Base-by-base conservation (phyloP, 495 filamentous ascomycete genomes). In the Paragyromitra xinjiangensis region DNA sequence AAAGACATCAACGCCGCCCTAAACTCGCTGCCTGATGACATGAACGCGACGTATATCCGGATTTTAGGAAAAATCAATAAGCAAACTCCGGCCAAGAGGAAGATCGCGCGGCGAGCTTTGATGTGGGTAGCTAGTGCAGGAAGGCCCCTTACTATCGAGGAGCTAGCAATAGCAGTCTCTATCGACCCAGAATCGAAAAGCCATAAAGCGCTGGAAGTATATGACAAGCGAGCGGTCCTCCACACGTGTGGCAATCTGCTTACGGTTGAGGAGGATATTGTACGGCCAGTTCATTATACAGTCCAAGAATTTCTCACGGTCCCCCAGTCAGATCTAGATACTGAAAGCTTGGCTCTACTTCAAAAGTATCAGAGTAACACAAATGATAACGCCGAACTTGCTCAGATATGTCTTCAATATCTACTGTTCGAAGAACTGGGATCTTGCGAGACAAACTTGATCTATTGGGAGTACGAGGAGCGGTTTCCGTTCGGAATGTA, bases 271-370 rank as follows among this genome's bases (percentile, higher is more conserved):
- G 16, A 44, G 12, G 64, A 11, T 16, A 12, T 50, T n/a, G 64
- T 78, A 19, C 76, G 76, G n/a, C 70, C 70, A 50, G 64, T 76
- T 40, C 76, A 78, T 58, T 75, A 75, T 48, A 75, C 56, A 1
- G 71, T 75, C 37, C 70, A 78, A 29, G 70, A 74, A 56, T 75
- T 75, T 34, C 71, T 78, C 24, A 64, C 26, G 44, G 3, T 64
- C 3, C 12, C 62, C 7, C 19, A 51, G 22, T 45, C 71, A 14
- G 16, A 50, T 50, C 3, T 56, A 14, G 48, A 29, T 48, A 65
- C 39, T 1, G 24, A n/a, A 22, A 42, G 34, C 40, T 34, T 37
- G 2, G 26, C 16, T 37, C 45, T 76, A 2, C 42, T 69, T 16
- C 71, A 64, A 56, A 63, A 37, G 50, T 78, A 78, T 19, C 58